Conservation (phyloP, 768 basidiomycete genomes). For the Lactarius quietus region DNA sequence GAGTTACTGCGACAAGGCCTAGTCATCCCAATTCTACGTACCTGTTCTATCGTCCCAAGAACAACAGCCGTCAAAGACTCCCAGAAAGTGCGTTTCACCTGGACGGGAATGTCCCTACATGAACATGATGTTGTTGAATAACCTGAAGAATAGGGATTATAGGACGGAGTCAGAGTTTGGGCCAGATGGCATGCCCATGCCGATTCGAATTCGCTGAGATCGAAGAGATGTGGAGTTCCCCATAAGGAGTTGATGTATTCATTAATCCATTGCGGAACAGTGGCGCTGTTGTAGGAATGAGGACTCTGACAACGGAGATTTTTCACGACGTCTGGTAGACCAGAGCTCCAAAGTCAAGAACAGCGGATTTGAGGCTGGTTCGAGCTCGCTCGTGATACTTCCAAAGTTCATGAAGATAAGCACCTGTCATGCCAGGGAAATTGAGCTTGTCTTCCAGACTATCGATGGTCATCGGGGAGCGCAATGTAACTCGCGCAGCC, state of each 20-base stretch:
- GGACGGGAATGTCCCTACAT: background rate
- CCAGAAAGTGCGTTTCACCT: background rate
- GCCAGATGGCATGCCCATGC: background rate
- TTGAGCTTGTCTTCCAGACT: background rate
- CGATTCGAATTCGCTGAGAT: background rate
- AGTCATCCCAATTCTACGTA: background rate
- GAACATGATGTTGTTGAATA: background rate
- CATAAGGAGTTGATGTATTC: background rate
- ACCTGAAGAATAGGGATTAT: too few relatives aligned
- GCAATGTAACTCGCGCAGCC: background rate
- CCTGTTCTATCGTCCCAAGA: background rate
- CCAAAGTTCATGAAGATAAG: too few relatives aligned
- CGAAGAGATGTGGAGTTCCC: background rate
- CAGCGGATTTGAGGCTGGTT: background rate
- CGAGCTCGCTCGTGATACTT: too few relatives aligned
- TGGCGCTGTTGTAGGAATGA: too few relatives aligned
- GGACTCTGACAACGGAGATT: background rate
- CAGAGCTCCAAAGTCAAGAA: conserved; percentile 1
- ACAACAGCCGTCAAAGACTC: too few relatives aligned
- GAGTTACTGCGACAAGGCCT: background rate
- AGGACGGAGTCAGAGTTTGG: too few relatives aligned
- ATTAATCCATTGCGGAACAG: background rate
- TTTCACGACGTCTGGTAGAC: background rate
- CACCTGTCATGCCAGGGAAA: background rate
- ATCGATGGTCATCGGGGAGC: background rate